A percentile compares a stretch with the other conserved stretches of the same genome.
phyloP scores from a whole-genome alignment of 257 asterid species.

The Lantana camara region DNA sequence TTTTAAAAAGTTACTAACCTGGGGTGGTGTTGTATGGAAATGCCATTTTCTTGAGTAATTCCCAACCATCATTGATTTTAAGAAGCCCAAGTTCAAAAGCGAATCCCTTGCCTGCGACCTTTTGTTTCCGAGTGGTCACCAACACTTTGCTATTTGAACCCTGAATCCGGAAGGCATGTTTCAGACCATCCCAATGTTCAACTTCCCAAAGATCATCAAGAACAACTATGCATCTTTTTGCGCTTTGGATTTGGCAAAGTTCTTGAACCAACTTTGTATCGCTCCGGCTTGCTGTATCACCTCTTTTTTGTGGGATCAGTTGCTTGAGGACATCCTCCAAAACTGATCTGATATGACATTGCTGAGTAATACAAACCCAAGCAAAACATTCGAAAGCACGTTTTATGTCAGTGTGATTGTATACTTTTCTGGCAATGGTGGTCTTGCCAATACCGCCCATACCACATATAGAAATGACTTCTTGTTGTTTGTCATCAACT shows the following conservation, averaged over 20 bases:
- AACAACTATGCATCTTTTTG: conserved; percentile 17
- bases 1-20: no score
- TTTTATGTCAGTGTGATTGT: neutral
- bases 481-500: neutral
- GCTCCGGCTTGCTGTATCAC: neutral
- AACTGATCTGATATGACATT: no score
- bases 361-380: no score
- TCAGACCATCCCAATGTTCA: conserved; percentile 19
- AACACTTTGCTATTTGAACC: no score
- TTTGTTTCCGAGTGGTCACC: no score
- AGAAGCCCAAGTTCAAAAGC: no score
- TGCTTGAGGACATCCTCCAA: no score
- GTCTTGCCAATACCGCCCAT: no score
- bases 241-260: neutral
- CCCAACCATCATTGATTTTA: no score
- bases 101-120: no score
- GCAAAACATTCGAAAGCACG: neutral
- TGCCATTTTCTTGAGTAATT: no score
- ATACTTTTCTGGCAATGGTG: conserved; percentile 1
- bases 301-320: neutral
- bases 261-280: neutral
- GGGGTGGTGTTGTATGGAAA: no score
- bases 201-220: conserved; percentile 23
- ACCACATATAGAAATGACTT: conserved; percentile 3
- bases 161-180: conserved; percentile 14